Evolutionary conservation across 768 basidiomycete species (phyloP), one percentile per base, ranked within the genome.

Genomic region (Lactarius quietus): DNA sequence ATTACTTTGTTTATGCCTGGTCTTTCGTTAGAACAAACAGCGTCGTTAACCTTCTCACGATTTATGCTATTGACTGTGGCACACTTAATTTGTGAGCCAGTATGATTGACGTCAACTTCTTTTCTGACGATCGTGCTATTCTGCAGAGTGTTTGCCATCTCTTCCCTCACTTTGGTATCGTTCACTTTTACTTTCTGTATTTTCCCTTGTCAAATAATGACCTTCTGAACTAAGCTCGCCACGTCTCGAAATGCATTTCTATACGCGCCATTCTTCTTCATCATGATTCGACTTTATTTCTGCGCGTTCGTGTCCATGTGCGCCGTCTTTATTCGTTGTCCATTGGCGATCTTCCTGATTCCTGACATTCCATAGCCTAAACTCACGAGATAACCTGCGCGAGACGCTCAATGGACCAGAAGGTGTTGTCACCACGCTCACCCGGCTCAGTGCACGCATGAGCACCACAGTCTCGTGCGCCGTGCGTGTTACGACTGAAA

Each of bases 21-120:
- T 6, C 23, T 26, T 31, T 29, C 4, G 3, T 28, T 26, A 61
- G 48, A 23, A 53, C 51, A 31, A 26, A 61, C 51, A 53, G n/a
- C 20, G 60, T 61, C 9, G 12, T 53, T 26, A 53, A 52, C 5
- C 26, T 12, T 53, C 15, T 61, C 26, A 35, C 36, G 18, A 53
- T 53, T 31, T 53, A 61, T 39, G 26, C 48, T 51, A 61, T 61
- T 4, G 39, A 61, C 26, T 61, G 60, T 14, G 60, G 60, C 26
- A n/a, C 26, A n/a, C 26, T 53, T 31, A 61, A 53, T 17, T 36
- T 61, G 60, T 61, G 20, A 23, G 60, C 28, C 43, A 59, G 43
- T 18, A 18, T 14, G n/a, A 20, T n/a, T 8, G 10, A 6, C 29
- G 20, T 20, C 2, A 17, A 41, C 23, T 20, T n/a, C n/a, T n/a